Percentiles rank a stretch among this genome's conserved stretches.
These are phyloP conservation scores for Strobilomyces echinocephalus DNA, from an alignment of 768 basidiomycete genomes.

Conservation along the genomic window DNA sequence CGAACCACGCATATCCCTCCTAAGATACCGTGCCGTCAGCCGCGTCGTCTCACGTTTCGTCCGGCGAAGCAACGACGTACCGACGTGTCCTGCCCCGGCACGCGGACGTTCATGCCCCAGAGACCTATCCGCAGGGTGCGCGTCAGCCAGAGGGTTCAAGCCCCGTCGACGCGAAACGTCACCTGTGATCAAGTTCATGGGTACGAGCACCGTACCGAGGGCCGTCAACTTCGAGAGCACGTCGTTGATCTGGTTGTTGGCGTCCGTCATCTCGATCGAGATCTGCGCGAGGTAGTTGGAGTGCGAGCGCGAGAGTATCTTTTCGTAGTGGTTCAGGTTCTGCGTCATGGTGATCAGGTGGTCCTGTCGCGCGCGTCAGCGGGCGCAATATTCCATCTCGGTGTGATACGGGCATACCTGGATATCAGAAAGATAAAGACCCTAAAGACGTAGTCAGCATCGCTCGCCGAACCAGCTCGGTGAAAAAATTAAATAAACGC, in stretches of 20 bases:
- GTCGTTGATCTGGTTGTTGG: constrained; percentile 99
- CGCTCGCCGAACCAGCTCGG: background rate
- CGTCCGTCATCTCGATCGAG: constrained; percentile 99
- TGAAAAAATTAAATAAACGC: constrained; percentile 20
- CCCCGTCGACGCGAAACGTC: constrained; percentile 10
- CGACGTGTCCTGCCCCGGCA: constrained; percentile 72
- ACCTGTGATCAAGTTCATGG: constrained; percentile 96
- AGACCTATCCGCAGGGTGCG: constrained; percentile 45
- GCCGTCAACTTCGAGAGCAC: constrained; percentile 96
- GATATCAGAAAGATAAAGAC: constrained; percentile 92
- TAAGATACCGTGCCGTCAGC: background rate
- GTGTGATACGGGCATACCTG: constrained; percentile 45
- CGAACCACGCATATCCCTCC: constrained; percentile 75
- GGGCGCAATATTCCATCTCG: background rate
- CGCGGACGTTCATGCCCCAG: constrained; percentile 99
- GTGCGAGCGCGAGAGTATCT: constrained; percentile 96
- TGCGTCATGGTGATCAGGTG: constrained; percentile 99
- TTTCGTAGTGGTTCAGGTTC: constrained; percentile 99
- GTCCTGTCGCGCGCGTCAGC: constrained; percentile 44
- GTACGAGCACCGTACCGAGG: constrained; percentile 94
- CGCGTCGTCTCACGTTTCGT: background rate
- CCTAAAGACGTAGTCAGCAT: constrained; percentile 41
- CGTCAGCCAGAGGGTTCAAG: too few relatives aligned
- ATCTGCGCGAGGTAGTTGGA: constrained; percentile 99
- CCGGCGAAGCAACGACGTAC: constrained; percentile 25